A percentile compares a stretch with the other conserved stretches of the same genome.
Conservation (phyloP, 176 grass and related monocot species). For the Juncus inflexus region DNA sequence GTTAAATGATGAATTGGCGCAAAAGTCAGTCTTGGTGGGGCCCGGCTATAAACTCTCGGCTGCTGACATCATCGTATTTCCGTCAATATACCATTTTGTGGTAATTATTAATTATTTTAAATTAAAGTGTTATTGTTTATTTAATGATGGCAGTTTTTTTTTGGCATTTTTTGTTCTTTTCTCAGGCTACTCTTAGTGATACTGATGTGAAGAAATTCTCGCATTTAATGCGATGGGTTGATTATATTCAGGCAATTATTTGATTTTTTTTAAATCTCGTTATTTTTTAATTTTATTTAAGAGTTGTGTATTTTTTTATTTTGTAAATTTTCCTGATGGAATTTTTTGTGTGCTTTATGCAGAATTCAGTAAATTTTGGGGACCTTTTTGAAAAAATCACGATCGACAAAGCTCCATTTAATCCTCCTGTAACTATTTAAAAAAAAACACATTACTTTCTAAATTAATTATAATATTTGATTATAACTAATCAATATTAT, state of each 20-base stretch:
- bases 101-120: conserved; percentile 33
- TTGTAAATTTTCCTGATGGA: conserved; percentile 11
- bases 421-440: conserved; percentile 33
- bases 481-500: too few relatives aligned
- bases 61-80: conserved; percentile 76
- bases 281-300: conserved; percentile 14
- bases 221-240: conserved; percentile 79
- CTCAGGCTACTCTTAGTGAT: conserved; percentile 45
- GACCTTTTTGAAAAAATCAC: conserved; percentile 52
- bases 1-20: conserved; percentile 74
- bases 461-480: too few relatives aligned
- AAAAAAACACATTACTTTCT: neutral
- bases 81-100: conserved; percentile 52
- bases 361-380: conserved; percentile 74
- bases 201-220: conserved; percentile 49
- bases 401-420: conserved; percentile 52
- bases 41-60: conserved; percentile 51
- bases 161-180: conserved; percentile 14
- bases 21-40: conserved; percentile 60
- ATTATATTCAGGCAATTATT: conserved; percentile 77
- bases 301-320: conserved; percentile 11
- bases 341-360: conserved; percentile 24
- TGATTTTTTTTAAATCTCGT: conserved; percentile 8
- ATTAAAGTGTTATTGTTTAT: neutral
- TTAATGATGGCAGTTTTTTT: conserved; percentile 1